Conservation (phyloP, 345 rosid genomes). For the Ricinus communis region DNA sequence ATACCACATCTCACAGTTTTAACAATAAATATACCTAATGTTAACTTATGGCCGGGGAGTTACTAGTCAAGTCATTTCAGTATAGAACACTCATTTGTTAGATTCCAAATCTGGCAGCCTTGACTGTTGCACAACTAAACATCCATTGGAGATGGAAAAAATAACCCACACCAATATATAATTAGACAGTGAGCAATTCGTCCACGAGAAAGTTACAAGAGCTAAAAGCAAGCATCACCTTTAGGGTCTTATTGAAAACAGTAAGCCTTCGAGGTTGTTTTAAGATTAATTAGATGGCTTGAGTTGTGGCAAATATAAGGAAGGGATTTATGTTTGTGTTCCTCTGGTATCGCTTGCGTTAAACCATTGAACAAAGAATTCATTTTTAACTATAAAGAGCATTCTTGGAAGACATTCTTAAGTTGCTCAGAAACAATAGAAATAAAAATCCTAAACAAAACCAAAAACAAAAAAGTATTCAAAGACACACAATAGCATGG, state of each 20-base stretch:
- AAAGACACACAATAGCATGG: too few relatives aligned
- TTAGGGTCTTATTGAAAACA: background rate
- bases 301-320: background rate
- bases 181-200: too few relatives aligned
- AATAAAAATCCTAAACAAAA: background rate
- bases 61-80: too few relatives aligned
- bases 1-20: too few relatives aligned
- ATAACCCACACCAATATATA: too few relatives aligned
- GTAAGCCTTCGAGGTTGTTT: background rate
- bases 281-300: background rate
- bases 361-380: background rate
- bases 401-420: background rate
- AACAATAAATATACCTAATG: too few relatives aligned
- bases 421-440: background rate
- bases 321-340: background rate
- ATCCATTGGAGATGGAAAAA: too few relatives aligned
- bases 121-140: too few relatives aligned
- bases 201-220: background rate
- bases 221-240: background rate
- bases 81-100: too few relatives aligned
- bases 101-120: too few relatives aligned
- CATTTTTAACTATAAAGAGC: background rate
- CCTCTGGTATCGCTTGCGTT: background rate
- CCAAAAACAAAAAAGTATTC: too few relatives aligned
- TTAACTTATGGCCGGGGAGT: too few relatives aligned